Evolutionary conservation across 202 grass and related monocot genomes (phyloP).

Genomic region (Panicum virgatum): DNA sequence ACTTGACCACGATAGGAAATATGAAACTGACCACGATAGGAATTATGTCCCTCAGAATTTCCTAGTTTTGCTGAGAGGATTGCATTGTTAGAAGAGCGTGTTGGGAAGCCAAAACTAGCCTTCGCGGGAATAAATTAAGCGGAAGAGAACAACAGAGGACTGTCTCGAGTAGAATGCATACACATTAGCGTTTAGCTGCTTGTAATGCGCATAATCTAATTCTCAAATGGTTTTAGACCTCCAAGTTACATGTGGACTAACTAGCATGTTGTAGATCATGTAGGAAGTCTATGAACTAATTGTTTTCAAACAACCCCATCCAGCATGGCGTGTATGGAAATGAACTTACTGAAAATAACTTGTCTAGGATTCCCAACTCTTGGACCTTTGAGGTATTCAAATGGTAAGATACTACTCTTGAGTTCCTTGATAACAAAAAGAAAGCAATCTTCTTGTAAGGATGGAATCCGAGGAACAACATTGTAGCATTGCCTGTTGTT

Average conservation of each 20-base stretch:
- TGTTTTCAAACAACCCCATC: background rate
- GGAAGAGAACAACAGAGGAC: conserved; percentile 11
- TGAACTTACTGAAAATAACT: background rate
- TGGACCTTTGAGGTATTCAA: background rate
- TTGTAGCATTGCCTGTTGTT: too few relatives aligned
- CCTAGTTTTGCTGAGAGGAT: conserved; percentile 45
- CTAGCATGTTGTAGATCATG: background rate
- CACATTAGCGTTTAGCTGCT: background rate
- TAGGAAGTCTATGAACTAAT: background rate
- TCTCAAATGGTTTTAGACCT: background rate
- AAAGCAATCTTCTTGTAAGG: conserved; percentile 8
- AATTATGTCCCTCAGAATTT: conserved; percentile 35
- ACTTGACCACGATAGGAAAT: too few relatives aligned
- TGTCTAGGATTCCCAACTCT: background rate
- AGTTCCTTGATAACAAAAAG: background rate
- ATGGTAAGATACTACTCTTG: conserved; percentile 12
- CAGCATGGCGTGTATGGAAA: conserved; percentile 22
- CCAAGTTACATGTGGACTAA: background rate
- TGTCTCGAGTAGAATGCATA: background rate
- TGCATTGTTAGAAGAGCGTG: conserved; percentile 35
- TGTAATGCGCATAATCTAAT: background rate
- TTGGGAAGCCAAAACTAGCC: conserved; percentile 28
- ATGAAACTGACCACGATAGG: too few relatives aligned
- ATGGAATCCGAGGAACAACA: conserved; percentile 17
- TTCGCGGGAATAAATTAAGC: conserved; percentile 1